Evolutionary conservation across 305 asterid genomes (phyloP).

Genomic region (Rubia tinctorum): DNA sequence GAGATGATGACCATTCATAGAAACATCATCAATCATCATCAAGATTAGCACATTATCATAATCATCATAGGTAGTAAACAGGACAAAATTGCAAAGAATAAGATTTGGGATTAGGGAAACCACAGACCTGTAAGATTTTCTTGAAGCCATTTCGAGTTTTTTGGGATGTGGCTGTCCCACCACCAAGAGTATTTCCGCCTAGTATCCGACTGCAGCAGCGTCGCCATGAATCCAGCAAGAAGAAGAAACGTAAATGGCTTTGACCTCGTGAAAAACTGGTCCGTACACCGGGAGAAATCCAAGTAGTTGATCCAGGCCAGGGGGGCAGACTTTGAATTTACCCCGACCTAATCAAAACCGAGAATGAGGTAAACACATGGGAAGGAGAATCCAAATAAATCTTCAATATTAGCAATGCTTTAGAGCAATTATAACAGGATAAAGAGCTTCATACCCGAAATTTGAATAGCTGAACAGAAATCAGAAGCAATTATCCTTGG

Average conservation of each 20-base stretch:
- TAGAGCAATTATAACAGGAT: background rate
- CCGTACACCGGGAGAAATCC: slow-evolving; percentile 30
- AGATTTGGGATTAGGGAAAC: slow-evolving; percentile 14
- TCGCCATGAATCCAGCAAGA: slow-evolving; percentile 55
- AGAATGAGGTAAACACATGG: background rate
- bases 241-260: slow-evolving; percentile 50
- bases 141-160: slow-evolving; percentile 98
- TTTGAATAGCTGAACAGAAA: background rate
- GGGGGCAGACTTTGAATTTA: slow-evolving; percentile 9
- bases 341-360: slow-evolving; percentile 31
- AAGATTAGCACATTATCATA: background rate
- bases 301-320: slow-evolving; percentile 34
- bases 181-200: slow-evolving; percentile 89
- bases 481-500: slow-evolving; percentile 9
- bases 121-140: slow-evolving; percentile 79
- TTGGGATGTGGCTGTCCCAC: slow-evolving; percentile 99
- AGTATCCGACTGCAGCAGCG: slow-evolving; percentile 54
- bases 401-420: background rate
- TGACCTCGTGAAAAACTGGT: slow-evolving; percentile 34
- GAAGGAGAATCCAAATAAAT: background rate
- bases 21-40: background rate
- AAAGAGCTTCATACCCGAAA: slow-evolving; percentile 7
- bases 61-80: background rate
- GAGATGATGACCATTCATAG: background rate
- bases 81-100: background rate